These are phyloP conservation scores for Microbotryomycetes sp. DNA, from an alignment of 1,284 basidiomycete genomes.

Conservation along the genomic window DNA sequence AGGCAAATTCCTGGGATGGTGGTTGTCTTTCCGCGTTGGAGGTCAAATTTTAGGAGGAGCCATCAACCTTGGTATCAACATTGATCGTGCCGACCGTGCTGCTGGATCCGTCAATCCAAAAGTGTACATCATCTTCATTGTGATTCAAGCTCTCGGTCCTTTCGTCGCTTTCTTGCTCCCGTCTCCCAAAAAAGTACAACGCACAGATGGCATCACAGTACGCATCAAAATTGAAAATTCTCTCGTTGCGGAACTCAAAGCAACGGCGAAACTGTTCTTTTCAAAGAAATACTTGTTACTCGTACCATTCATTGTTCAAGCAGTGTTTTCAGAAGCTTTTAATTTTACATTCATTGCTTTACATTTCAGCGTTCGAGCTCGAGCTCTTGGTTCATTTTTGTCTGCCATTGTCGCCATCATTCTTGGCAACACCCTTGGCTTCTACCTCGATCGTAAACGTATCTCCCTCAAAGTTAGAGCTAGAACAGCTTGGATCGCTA, in stretches of 20 bases:
- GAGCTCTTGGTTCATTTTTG: slow-evolving; percentile 23
- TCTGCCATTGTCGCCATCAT: slow-evolving; percentile 20
- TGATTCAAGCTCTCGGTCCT: slow-evolving; percentile 32
- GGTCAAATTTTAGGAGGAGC: slow-evolving; percentile 40
- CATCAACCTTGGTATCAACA: slow-evolving; percentile 43
- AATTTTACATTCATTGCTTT: slow-evolving; percentile 17
- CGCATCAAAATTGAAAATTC: slow-evolving; percentile 32
- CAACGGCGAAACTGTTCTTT: slow-evolving; percentile 34
- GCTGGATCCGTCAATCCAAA: slow-evolving; percentile 40
- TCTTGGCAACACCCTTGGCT: slow-evolving; percentile 18
- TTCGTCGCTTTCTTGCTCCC: slow-evolving; percentile 25
- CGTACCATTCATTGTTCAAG: slow-evolving; percentile 23
- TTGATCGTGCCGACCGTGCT: slow-evolving; percentile 22
- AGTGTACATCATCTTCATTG: slow-evolving; percentile 45
- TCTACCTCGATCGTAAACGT: not conserved
- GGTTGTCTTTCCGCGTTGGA: slow-evolving; percentile 36
- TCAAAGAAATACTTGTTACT: slow-evolving; percentile 36
- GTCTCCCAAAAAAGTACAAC: slow-evolving; percentile 22
- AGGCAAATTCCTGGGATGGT: slow-evolving; percentile 41
- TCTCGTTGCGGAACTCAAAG: slow-evolving; percentile 31
- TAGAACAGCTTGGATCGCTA: slow-evolving; percentile 1
- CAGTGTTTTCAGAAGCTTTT: slow-evolving; percentile 26
- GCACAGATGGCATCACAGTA: slow-evolving; percentile 19
- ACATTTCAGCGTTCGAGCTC: slow-evolving; percentile 21
- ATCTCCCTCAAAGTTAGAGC: slow-evolving; percentile 15